Evolutionary conservation across 805 yeast species (phyloP), one percentile per base, ranked within the genome.

Genomic region (Cyberlindnera maritima): DNA sequence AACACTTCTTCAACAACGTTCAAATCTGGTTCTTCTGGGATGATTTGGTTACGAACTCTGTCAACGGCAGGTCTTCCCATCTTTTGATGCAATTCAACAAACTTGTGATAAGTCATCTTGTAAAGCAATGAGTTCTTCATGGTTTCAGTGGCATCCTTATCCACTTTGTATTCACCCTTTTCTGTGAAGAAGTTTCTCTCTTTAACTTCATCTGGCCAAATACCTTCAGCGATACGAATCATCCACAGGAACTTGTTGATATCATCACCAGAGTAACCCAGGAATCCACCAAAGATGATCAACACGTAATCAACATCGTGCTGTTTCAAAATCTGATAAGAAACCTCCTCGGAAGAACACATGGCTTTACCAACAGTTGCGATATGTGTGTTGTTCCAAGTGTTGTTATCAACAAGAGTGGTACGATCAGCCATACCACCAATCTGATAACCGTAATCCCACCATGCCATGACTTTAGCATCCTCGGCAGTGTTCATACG

Each of bases 371-470:
- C 99, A 46, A 94, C 99, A 14, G 97, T 90, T 56, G 99, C 99
- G 68, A 94, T 95, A 66, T 94, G 99, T 3, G 99, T 94, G 74
- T 94, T 94, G 67, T 94, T 94, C 99, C 99, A 94, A 11, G 99
- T 94, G 71, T 94, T 94, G 78, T 94, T 94, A 68, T 94, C 99
- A 34, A 95, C 99, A 58, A 94, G 76, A 6, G 99, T 94, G 54
- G 98, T 92, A 64, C 99, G 81, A 70, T 94, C 99, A 39, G 99
- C 99, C 98, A 94, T 94, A 53, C 99, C 99, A 59, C 99, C 99
- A 61, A 94, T 94, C 74, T 94, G 99, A 69, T 94, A 94, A 46
- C 99, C 99, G 64, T 95, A 95, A 74, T 95, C 99, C 99, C 99
- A 94, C 99, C 99, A 94, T 11, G 97, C 85, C 85, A 95, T 89